Evolutionary conservation across 108 stramenopile genomes (phyloP).

Genomic region (Nannochloropsis salina): DNA sequence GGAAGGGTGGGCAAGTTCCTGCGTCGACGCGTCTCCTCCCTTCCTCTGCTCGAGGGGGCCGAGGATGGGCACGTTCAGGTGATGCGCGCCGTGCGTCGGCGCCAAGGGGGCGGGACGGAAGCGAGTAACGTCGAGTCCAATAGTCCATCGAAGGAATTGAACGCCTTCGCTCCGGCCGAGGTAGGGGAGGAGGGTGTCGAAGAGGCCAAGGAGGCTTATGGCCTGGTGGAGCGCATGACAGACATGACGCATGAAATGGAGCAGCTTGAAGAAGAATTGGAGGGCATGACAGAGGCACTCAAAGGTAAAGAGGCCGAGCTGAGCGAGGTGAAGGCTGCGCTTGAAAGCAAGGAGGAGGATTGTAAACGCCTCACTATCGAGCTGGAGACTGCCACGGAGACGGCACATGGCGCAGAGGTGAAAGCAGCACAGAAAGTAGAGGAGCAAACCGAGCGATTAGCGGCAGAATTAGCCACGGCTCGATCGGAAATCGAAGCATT

Average conservation of each 20-base stretch:
- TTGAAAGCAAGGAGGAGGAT: not conserved
- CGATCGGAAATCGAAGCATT: not conserved
- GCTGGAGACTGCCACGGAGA: not conserved
- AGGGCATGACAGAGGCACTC: slow-evolving; percentile 27
- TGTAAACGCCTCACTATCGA: not conserved
- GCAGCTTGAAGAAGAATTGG: slow-evolving; percentile 20
- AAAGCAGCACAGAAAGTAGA: not conserved
- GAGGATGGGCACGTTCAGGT: not conserved
- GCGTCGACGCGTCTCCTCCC: slow-evolving; percentile 10
- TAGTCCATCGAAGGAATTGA: no score
- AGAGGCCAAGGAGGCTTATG: slow-evolving; percentile 13
- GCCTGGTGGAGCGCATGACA: not conserved
- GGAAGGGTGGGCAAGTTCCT: not conserved
- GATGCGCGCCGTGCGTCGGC: not conserved
- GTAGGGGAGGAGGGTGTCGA: not conserved
- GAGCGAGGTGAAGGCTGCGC: not conserved
- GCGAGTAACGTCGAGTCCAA: not conserved
- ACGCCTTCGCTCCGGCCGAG: not conserved
- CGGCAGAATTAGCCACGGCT: not conserved
- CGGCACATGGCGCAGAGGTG: not conserved
- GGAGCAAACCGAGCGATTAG: not conserved
- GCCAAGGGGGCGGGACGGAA: not conserved
- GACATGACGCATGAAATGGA: slow-evolving; percentile 23
- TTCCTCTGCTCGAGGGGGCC: not conserved
- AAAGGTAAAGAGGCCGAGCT: slow-evolving; percentile 32